Percentiles rank a stretch among this genome's conserved stretches.
Evolutionary conservation across 1,139 yeast genomes (phyloP).

Genomic region (Taphrina wiesneri): DNA sequence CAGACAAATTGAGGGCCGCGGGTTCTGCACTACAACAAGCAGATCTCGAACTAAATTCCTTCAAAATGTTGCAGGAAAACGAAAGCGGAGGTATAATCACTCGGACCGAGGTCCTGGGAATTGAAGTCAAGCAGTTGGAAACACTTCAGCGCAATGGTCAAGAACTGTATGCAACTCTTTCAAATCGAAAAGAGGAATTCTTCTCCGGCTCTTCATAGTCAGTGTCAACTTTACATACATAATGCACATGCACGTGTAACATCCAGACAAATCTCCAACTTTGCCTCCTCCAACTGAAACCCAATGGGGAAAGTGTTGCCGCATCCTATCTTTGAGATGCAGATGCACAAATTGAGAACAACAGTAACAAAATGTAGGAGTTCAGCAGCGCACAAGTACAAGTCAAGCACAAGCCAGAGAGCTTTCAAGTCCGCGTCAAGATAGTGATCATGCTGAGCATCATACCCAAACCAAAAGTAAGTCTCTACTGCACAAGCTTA

Average conservation of each 20-base stretch:
- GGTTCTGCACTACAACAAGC: constrained; percentile 29
- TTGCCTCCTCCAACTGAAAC: too few relatives aligned
- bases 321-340: not conserved
- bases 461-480: not conserved
- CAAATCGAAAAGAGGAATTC: constrained; percentile 9
- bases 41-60: constrained; percentile 22
- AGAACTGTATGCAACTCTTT: constrained; percentile 3
- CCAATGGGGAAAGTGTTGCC: not conserved
- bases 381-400: not conserved
- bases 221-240: too few relatives aligned
- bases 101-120: constrained; percentile 8
- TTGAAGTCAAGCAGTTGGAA: constrained; percentile 12
- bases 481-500: not conserved
- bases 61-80: constrained; percentile 9
- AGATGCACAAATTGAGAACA: not conserved
- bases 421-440: not conserved
- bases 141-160: constrained; percentile 7
- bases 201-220: not conserved
- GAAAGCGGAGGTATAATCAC: constrained; percentile 21
- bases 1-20: constrained; percentile 33
- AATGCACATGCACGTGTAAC: too few relatives aligned
- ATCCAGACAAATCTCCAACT: too few relatives aligned
- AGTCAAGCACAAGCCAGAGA: too few relatives aligned
- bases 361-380: not conserved
- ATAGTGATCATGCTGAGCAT: not conserved